Base-by-base conservation (phyloP, 306 rosid species). In the Trifolium dubium region DNA sequence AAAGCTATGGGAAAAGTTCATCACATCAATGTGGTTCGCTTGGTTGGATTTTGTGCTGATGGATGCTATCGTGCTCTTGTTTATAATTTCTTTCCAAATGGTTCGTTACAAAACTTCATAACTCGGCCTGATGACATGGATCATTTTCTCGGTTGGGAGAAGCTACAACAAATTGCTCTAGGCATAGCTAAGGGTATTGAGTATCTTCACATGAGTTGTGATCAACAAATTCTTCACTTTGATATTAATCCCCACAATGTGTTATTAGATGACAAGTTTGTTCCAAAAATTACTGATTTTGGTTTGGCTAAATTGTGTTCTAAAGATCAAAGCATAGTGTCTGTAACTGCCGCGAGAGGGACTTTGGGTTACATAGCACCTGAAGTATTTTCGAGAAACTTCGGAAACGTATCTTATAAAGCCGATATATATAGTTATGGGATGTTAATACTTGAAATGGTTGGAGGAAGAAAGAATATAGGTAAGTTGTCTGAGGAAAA, bases 21-120 rank as follows among this genome's bases (percentile, higher is more conserved):
- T 18, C 84, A 85, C 11, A 65, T 82, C 17, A 78, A 85, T 23
- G 70, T 85, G 28, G 79, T 69, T 69, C 83, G 83, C 19, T 39
- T 84, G 63, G 69, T 80, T 23, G 84, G 81, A 15, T 81, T 35
- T 8, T 81, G 84, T 2, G 81, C 84, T 0, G 81, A 81, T 29
- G 78, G 81, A 44, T 76, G 31, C 17, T 55, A 30, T 3, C 71
- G 72, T 11, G 79, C 81, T 18, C 62, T 81, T 55, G 75, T 81
- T 8, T 81, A 76, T 47, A 73, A 76, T 13, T 76, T 75, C 50
- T 81, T 69, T 18, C 31, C 31, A 1, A 64, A 39, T 1, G 69
- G 69, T 15, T 64, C 69, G 0, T 40, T 64, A 19, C 50, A 64
- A 0, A 64, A 64, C 0, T 64, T 64, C 49, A 39, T 64, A 15